Evolutionary conservation across 345 rosid species (phyloP).

Genomic region (Brassica rapa): DNA sequence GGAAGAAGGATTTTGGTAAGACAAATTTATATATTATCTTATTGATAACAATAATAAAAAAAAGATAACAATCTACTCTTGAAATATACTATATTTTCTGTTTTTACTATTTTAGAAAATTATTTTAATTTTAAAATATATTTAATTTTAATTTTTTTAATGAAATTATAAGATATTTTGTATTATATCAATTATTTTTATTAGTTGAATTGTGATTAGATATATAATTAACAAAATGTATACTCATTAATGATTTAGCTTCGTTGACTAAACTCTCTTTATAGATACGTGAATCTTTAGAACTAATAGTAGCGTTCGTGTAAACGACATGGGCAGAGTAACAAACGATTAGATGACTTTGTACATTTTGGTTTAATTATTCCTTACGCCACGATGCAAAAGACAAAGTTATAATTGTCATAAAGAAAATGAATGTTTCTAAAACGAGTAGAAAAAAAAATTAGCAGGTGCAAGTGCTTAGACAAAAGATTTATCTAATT

Average conservation of each 20-base stretch:
- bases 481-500: not conserved
- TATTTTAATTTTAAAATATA: not conserved
- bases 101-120: too few species aligned
- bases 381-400: not conserved
- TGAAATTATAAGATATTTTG: not conserved
- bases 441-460: not conserved
- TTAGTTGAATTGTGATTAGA: not conserved
- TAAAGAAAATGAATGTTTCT: constrained; percentile 7
- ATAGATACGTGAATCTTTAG: constrained; percentile 31
- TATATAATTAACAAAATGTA: not conserved
- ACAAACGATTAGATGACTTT: constrained; percentile 7
- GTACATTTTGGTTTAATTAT: not conserved
- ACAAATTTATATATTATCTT: not conserved
- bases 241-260: not conserved
- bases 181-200: not conserved
- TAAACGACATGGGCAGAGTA: constrained; percentile 27
- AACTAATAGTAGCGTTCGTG: constrained; percentile 11
- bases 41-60: too few species aligned
- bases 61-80: too few species aligned
- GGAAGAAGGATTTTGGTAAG: constrained; percentile 5
- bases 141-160: not conserved
- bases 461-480: not conserved
- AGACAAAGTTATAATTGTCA: not conserved
- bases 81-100: too few species aligned
- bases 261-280: constrained; percentile 3